A percentile compares a stretch with the other conserved stretches of the same genome.
phyloP scores from a whole-genome alignment of 2,329 filamentous ascomycete species.

The Scorias spongiosa region DNA sequence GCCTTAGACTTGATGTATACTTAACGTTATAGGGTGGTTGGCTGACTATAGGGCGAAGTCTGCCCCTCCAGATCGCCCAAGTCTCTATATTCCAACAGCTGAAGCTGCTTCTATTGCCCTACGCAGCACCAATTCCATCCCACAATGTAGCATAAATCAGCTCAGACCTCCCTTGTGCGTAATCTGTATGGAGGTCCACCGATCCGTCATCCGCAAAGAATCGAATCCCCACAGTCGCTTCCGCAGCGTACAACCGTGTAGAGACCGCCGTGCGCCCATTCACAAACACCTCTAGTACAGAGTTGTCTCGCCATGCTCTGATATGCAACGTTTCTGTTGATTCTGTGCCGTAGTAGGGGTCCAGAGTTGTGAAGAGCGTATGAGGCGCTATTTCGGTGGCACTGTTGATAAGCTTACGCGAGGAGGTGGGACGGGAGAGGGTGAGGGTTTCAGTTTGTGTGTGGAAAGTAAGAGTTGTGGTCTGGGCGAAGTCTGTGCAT shows the following conservation, averaged over 20 bases:
- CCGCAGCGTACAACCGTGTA: constrained; percentile 18
- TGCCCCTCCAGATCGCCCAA: no score
- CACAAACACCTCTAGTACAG: constrained; percentile 32
- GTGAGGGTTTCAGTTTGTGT: constrained; percentile 25
- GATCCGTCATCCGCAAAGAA: constrained; percentile 10
- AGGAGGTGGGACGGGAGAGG: constrained; percentile 23
- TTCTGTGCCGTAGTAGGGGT: constrained; percentile 2
- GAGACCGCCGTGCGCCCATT: constrained; percentile 29
- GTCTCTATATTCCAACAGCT: no score
- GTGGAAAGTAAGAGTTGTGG: constrained; percentile 27
- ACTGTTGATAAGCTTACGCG: constrained; percentile 21
- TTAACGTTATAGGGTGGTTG: no score
- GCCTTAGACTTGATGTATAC: no score
- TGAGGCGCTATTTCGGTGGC: constrained; percentile 24
- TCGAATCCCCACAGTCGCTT: constrained; percentile 10
- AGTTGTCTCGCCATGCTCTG: constrained; percentile 27
- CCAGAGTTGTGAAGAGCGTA: constrained; percentile 28
- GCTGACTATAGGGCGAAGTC: no score
- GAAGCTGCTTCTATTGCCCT: no score
- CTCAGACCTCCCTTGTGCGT: constrained; percentile 4
- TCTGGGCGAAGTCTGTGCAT: constrained; percentile 11
- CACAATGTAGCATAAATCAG: constrained; percentile 9
- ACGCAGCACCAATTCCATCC: constrained; percentile 10
- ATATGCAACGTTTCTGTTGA: constrained; percentile 22
- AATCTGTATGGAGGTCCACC: background rate